Percentiles rank a stretch among this genome's conserved stretches.
Conservation (phyloP, 176 grass and related monocot genomes). For the Phragmites australis region DNA sequence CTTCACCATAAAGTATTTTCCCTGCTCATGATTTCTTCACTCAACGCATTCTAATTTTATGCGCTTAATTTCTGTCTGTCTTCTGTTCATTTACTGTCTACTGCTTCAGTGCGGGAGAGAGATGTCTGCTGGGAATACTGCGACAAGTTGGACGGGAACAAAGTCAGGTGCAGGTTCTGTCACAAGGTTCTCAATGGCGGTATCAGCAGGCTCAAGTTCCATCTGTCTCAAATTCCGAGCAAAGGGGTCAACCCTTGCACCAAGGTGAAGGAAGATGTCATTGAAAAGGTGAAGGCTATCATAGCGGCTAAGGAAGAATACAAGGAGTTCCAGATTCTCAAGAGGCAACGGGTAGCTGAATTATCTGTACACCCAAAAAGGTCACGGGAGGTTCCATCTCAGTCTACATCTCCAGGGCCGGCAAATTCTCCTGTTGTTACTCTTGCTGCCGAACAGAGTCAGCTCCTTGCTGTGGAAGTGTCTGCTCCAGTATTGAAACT, state of each 20-base stretch:
- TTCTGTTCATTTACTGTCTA: neutral
- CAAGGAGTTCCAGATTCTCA: slow-evolving; percentile 64
- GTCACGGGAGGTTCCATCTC: slow-evolving; percentile 28
- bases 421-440: slow-evolving; percentile 36
- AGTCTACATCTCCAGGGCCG: slow-evolving; percentile 37
- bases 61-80: neutral
- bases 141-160: slow-evolving; percentile 94
- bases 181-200: slow-evolving; percentile 87
- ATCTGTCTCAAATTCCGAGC: slow-evolving; percentile 79
- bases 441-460: slow-evolving; percentile 34
- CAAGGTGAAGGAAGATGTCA: slow-evolving; percentile 73
- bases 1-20: slow-evolving; percentile 42
- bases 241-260: slow-evolving; percentile 85
- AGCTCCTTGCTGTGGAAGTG: slow-evolving; percentile 24
- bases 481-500: slow-evolving; percentile 12
- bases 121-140: slow-evolving; percentile 97
- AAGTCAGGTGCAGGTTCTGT: slow-evolving; percentile 88
- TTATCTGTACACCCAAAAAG: slow-evolving; percentile 28
- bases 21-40: neutral
- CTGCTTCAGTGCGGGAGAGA: slow-evolving; percentile 70
- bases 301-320: slow-evolving; percentile 84
- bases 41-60: too few relatives aligned
- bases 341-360: slow-evolving; percentile 59
- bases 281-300: slow-evolving; percentile 70
- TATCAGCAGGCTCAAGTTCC: slow-evolving; percentile 94